Evolutionary conservation across 352 stramenopile genomes (phyloP), one percentile per base, ranked within the genome.

Genomic region (Detonula confervacea): DNA sequence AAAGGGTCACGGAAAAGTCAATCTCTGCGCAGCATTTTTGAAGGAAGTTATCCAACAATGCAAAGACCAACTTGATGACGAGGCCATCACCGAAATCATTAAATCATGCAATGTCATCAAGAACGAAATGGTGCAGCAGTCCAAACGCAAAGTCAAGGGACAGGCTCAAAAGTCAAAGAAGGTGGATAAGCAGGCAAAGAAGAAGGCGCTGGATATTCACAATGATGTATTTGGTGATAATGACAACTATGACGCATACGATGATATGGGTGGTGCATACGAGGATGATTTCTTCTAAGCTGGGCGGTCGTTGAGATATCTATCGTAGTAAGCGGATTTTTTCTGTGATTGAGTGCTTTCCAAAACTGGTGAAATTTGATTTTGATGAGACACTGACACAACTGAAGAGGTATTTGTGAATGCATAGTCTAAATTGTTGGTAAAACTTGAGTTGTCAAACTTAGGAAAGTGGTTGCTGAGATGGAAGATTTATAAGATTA

Each of bases 51-150:
- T 93, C 56, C 22, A 87, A 70, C 74, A 92, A 80, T 91, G 74
- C 49, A 95, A 93, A 61, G 88, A 93, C 57, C 73, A 90, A 1
- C 66, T 95, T 11, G 87, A 93, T 46, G 87, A 91, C 35, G 83
- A 89, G 77, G 84, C 87, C 25, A 91, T 95, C 61, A 81, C 78
- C 9, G 90, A 95, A 30, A 87, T 95, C 57, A 93, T 95, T 66
- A 95, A 92, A 69, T 80, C 77, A 42, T 90, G 86, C 54, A 95
- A 93, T 62, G 83, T 93, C 0, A 92, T 95, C 63, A 95, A 95
- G 67, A 95, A 95, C 73, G 90, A 95, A 37, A 93, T 92, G 71
- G 77, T 93, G 1, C 86, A 92, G 72, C 71, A 72, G 37, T 70
- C 82, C 0, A 95, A 95, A 55, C 73, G 81, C 39, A 94, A 94